Evolutionary conservation across 2,329 filamentous ascomycete genomes (phyloP).

Genomic region (Botrytis hyacinthi): DNA sequence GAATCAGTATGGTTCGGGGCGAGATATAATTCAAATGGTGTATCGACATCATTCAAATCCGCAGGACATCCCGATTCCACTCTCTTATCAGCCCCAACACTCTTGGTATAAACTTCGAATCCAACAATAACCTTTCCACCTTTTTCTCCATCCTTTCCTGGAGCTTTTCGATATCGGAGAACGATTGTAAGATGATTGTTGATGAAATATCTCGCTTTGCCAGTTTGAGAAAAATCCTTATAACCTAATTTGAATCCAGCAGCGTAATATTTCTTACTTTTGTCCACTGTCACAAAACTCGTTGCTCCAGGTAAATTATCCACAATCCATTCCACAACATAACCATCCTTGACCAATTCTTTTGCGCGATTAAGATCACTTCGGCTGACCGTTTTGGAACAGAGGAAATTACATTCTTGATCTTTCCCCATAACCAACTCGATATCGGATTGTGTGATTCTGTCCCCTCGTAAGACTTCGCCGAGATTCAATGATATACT

Average conservation of each 20-base stretch:
- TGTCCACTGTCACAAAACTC: constrained; percentile 83
- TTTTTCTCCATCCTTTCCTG: constrained; percentile 64
- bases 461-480: constrained; percentile 82
- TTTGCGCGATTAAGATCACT: constrained; percentile 65
- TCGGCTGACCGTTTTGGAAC: constrained; percentile 63
- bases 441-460: constrained; percentile 81
- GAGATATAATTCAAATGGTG: constrained; percentile 68
- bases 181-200: constrained; percentile 89
- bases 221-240: constrained; percentile 60
- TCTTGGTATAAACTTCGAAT: constrained; percentile 89
- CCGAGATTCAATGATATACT: constrained; percentile 80
- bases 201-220: constrained; percentile 66
- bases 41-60: constrained; percentile 60
- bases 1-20: constrained; percentile 58
- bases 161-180: constrained; percentile 71
- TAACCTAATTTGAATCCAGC: constrained; percentile 87
- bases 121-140: constrained; percentile 80
- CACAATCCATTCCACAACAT: constrained; percentile 90
- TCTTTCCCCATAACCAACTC: constrained; percentile 76
- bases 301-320: constrained; percentile 89
- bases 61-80: constrained; percentile 65
- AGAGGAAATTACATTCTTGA: constrained; percentile 69
- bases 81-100: constrained; percentile 61
- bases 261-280: constrained; percentile 82
- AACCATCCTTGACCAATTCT: constrained; percentile 72